Conservation (phyloP, 345 rosid species). For the Eucalyptus tenuipes region DNA sequence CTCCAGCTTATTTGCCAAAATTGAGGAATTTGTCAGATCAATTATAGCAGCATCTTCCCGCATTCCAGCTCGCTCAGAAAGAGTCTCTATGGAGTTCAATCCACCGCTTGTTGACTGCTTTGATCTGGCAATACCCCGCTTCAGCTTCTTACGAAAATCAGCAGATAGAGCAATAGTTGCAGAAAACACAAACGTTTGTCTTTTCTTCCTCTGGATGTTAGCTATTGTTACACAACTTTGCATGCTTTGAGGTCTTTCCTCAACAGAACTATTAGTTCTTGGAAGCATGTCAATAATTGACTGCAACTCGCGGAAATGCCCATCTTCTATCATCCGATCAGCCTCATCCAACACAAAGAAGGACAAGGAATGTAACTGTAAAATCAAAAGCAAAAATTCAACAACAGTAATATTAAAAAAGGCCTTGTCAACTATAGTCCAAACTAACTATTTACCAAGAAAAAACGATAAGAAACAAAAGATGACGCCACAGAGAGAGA, state of each 20-base stretch:
- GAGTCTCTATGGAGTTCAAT: slow-evolving; percentile 69
- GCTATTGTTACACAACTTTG: slow-evolving; percentile 45
- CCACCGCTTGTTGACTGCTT: slow-evolving; percentile 45
- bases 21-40: slow-evolving; percentile 76
- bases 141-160: slow-evolving; percentile 91
- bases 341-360: slow-evolving; percentile 99
- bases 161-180: slow-evolving; percentile 89
- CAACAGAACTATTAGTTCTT: slow-evolving; percentile 17
- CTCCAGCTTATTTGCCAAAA: slow-evolving; percentile 66
- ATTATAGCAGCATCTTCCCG: slow-evolving; percentile 68
- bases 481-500: background rate
- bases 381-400: background rate
- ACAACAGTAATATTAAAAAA: background rate
- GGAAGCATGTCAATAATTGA: slow-evolving; percentile 95
- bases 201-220: slow-evolving; percentile 63
- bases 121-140: slow-evolving; percentile 48
- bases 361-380: slow-evolving; percentile 85
- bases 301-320: slow-evolving; percentile 92
- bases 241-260: slow-evolving; percentile 31
- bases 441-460: background rate
- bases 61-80: slow-evolving; percentile 92
- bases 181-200: slow-evolving; percentile 93
- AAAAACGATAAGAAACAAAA: background rate
- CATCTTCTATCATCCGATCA: slow-evolving; percentile 92
- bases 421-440: background rate